Evolutionary conservation across 495 filamentous ascomycete species (phyloP), one percentile per base, ranked within the genome.

Genomic region (Extremus antarcticus): DNA sequence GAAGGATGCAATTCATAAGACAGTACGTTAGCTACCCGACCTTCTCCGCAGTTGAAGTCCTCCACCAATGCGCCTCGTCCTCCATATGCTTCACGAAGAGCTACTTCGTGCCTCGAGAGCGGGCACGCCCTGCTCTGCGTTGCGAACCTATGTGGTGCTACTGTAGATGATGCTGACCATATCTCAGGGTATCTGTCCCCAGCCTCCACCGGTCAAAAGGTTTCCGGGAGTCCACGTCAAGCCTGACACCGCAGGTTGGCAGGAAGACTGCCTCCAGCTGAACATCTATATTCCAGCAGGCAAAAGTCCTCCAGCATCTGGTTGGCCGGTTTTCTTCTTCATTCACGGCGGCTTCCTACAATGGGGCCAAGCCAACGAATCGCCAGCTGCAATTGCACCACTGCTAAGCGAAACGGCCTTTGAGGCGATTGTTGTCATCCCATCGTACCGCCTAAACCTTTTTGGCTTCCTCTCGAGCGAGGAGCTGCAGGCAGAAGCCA

Each of bases 321-420:
- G 68, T 16, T 71, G 68, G 68, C 70, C 70, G 1, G 70, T 72
- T 0, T 61, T 68, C 46, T 66, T 72, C 54, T 70, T 65, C 58
- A 72, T 72, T 20, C 70, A 82, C 61, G 79, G 79, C 29, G 79
- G 79, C 4, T 82, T 76, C 67, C 70, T 82, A 7, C 79, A 82
- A 64, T 74, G 75, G 25, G 79, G 79, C 17, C 65, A 62, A 1
- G 69, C 79, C 0, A 80, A 80, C 55, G 60, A 65, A 24, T 56
- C 43, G 7, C 59, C 59, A 9, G 46, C 23, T 17, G 59, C 66
- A 24, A 53, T 63, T 7, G 41, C 57, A 1, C 55, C 63, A 4
- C 58, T 72, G 19, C 45, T 70, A 25, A 63, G 56, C 22, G 66
- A 70, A 38, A 71, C 67, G 0, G 47, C 51, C 2, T 63, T 65